Base-by-base conservation (phyloP, 2,329 filamentous ascomycete genomes). In the Fusarium kyushuense region DNA sequence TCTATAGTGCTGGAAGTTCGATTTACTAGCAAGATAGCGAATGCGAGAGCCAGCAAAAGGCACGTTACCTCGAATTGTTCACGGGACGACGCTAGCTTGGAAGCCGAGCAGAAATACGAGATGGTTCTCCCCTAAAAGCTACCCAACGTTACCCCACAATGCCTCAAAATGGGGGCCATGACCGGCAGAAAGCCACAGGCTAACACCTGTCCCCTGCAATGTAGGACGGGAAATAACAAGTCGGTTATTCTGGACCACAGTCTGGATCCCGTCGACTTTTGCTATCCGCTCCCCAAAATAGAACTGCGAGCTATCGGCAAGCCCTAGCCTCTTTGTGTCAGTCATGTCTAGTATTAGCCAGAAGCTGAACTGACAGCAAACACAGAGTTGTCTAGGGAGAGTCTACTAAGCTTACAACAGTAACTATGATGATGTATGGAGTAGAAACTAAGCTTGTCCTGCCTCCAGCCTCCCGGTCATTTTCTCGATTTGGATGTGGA, bases 31-130 rank as follows among this genome's bases (percentile, higher is more conserved):
- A 25, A 51, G 12, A 45, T 30, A 30, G 12, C 42, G 42, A 45
- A 45, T 30, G 42, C n/a, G 27, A 30, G 42, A 54, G 32, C 32
- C 41, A 54, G 23, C 30, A 62, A 38, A 58, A 48, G 65, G 48
- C 60, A 69, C 65, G 66, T 69, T 69, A 69, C 66, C 27, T 58
- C 21, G 56, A 35, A 27, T 25, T 33, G 32, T 52, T 41, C 46
- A 48, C 63, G 48, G 27, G 38, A 53, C 32, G 63, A 45, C 58
- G 51, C 56, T 65, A 65, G 61, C 38, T 58, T 47, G 10, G n/a
- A 54, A 38, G 41, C 52, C 49, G 43, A 54, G 45, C 32, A 62
- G 52, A 54, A 72, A 73, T 73, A 72, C 68, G 70, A 72, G 70
- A 54, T 58, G 49, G 25, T 38, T 38, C 29, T 59, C 30, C 12